A percentile compares a stretch with the other conserved stretches of the same genome.
These are phyloP conservation scores for Phytophthora pluvialis DNA, from an alignment of 352 stramenopile genomes.

Conservation along the genomic window DNA sequence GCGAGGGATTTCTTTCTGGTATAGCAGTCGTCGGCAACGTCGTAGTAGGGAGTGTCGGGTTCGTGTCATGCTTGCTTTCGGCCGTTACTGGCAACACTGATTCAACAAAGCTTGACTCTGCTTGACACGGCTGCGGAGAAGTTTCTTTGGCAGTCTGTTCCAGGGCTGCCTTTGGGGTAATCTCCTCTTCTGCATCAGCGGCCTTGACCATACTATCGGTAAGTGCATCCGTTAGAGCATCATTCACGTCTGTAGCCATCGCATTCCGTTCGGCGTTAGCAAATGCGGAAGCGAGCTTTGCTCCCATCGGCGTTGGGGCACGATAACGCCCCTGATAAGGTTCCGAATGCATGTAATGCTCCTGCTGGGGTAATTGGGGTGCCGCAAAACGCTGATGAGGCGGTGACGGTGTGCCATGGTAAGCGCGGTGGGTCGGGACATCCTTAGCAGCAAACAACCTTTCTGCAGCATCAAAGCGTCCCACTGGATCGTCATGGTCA, in stretches of 20 bases:
- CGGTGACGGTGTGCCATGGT: slow-evolving; percentile 21
- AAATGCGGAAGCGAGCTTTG: slow-evolving; percentile 25
- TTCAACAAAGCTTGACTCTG: slow-evolving; percentile 6
- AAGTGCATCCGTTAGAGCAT: background rate
- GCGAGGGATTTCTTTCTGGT: background rate
- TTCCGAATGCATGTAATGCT: slow-evolving; percentile 12
- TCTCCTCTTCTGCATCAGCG: slow-evolving; percentile 2
- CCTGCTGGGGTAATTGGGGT: slow-evolving; percentile 13
- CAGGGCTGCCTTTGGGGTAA: background rate
- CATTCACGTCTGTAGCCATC: background rate
- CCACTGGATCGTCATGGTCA: slow-evolving; percentile 18
- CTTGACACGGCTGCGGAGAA: background rate
- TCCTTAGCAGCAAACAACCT: slow-evolving; percentile 33
- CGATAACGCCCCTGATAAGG: slow-evolving; percentile 11
- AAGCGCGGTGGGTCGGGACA: slow-evolving; percentile 1
- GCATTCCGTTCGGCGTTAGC: slow-evolving; percentile 6
- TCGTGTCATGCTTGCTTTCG: background rate
- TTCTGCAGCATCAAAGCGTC: slow-evolving; percentile 40
- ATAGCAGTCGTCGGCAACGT: background rate
- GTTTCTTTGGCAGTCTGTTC: background rate
- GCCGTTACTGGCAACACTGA: background rate
- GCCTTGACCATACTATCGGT: background rate
- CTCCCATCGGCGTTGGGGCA: slow-evolving; percentile 35
- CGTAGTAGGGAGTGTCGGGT: background rate
- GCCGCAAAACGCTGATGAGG: slow-evolving; percentile 16